phyloP scores from a whole-genome alignment of 345 rosid species.

The Populus davidiana region DNA sequence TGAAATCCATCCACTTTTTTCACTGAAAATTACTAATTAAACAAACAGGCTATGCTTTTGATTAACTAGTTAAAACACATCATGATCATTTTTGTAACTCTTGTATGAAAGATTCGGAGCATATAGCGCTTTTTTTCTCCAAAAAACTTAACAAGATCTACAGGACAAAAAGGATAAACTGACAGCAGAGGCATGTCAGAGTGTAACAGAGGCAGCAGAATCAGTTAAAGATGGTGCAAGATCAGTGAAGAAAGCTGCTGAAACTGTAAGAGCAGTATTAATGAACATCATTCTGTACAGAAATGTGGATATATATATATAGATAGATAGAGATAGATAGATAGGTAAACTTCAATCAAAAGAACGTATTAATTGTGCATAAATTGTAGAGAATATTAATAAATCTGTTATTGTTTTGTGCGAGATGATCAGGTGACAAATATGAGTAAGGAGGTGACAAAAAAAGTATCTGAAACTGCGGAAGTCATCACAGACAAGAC shows the following conservation, averaged over 20 bases:
- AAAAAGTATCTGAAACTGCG: slow-evolving; percentile 16
- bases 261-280: slow-evolving; percentile 23
- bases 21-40: not conserved
- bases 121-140: not conserved
- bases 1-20: not conserved
- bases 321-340: accelerated
- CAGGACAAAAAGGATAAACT: slow-evolving; percentile 37
- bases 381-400: not conserved
- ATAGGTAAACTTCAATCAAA: not conserved
- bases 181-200: slow-evolving; percentile 39
- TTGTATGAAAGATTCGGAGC: not conserved
- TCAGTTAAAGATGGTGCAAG: slow-evolving; percentile 59
- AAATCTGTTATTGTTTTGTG: not conserved
- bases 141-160: not conserved
- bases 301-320: too few relatives aligned
- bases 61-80: not conserved
- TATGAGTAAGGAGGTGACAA: slow-evolving; percentile 19
- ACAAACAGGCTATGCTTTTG: too few relatives aligned
- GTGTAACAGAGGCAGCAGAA: slow-evolving; percentile 61
- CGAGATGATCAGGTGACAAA: slow-evolving; percentile 11
- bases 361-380: not conserved
- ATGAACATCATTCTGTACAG: not conserved
- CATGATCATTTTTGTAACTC: not conserved
- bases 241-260: slow-evolving; percentile 46
- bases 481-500: slow-evolving; percentile 27